Evolutionary conservation across 164 flowering plant species (phyloP).

Genomic region (Nymphaea colorata): DNA sequence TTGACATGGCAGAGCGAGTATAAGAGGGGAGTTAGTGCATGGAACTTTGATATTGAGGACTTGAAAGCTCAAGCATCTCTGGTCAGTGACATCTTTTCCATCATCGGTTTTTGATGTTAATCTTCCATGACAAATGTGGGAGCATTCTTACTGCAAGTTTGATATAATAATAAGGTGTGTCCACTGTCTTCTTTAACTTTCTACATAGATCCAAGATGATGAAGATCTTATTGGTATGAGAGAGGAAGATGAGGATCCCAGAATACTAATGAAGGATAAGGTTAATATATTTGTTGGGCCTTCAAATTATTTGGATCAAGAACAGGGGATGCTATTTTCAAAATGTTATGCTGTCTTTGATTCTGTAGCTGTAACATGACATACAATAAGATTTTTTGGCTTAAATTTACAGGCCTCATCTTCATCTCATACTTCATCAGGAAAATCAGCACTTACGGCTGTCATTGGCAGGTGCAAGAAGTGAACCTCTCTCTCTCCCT

Average conservation of each 20-base stretch:
- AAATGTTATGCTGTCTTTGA: neutral
- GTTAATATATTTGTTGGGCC: conserved; percentile 11
- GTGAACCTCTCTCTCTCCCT: neutral
- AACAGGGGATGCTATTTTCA: neutral
- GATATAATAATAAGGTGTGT: neutral
- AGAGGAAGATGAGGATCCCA: conserved; percentile 41
- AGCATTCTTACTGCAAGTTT: neutral
- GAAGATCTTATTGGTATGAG: conserved; percentile 34
- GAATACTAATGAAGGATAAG: conserved; percentile 27
- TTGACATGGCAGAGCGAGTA: conserved; percentile 67
- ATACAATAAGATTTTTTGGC: neutral
- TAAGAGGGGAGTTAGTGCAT: conserved; percentile 98
- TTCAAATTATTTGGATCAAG: neutral
- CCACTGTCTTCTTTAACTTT: conserved; percentile 3
- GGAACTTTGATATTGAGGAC: conserved; percentile 97
- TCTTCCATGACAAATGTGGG: too few species aligned
- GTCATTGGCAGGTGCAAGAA: neutral
- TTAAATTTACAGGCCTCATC: neutral
- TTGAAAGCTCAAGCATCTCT: conserved; percentile 86
- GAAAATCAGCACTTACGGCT: neutral
- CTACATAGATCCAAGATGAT: conserved; percentile 68
- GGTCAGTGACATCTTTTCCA: conserved; percentile 27
- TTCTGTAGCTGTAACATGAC: neutral
- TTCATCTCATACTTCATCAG: neutral
- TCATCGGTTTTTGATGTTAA: neutral